Conservation (phyloP, 108 stramenopile genomes). For the Craspedostauros australis region DNA sequence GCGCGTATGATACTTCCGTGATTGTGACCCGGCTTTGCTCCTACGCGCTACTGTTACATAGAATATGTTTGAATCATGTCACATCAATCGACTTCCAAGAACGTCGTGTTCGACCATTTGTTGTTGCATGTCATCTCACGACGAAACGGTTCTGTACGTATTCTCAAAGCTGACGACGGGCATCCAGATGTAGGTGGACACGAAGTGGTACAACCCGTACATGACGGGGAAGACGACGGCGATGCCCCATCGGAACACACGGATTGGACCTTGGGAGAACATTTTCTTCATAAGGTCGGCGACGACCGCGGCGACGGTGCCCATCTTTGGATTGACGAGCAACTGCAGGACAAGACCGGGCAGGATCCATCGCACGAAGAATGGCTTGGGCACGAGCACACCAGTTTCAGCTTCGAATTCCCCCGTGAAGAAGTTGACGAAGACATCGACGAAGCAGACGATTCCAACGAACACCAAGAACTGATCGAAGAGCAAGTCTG, state of each 20-base stretch:
- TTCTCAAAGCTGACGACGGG: slow-evolving; percentile 7
- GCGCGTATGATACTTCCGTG: too few relatives aligned
- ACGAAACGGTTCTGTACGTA: too few relatives aligned
- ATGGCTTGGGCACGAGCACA: slow-evolving; percentile 46
- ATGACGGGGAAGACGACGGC: slow-evolving; percentile 28
- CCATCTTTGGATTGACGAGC: slow-evolving; percentile 69
- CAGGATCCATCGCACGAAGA: slow-evolving; percentile 60
- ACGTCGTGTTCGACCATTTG: too few relatives aligned
- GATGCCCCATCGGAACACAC: slow-evolving; percentile 32
- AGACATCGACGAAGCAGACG: slow-evolving; percentile 66
- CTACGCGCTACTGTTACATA: too few relatives aligned
- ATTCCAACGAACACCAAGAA: slow-evolving; percentile 41
- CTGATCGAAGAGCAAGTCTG: slow-evolving; percentile 33
- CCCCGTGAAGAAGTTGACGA: slow-evolving; percentile 79
- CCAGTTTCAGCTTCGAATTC: slow-evolving; percentile 47
- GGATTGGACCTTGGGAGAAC: slow-evolving; percentile 45
- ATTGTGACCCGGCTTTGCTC: too few relatives aligned
- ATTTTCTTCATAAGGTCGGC: slow-evolving; percentile 1
- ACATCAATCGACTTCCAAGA: too few relatives aligned
- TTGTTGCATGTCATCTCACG: too few relatives aligned
- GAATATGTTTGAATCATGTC: too few relatives aligned
- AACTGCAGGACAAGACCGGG: slow-evolving; percentile 69
- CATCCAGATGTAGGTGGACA: slow-evolving; percentile 9
- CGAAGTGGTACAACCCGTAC: slow-evolving; percentile 15
- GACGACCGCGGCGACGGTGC: slow-evolving; percentile 18